Percentiles rank a stretch among this genome's conserved stretches.
phyloP scores from a whole-genome alignment of 257 asterid species.

The Primulina eburnea region DNA sequence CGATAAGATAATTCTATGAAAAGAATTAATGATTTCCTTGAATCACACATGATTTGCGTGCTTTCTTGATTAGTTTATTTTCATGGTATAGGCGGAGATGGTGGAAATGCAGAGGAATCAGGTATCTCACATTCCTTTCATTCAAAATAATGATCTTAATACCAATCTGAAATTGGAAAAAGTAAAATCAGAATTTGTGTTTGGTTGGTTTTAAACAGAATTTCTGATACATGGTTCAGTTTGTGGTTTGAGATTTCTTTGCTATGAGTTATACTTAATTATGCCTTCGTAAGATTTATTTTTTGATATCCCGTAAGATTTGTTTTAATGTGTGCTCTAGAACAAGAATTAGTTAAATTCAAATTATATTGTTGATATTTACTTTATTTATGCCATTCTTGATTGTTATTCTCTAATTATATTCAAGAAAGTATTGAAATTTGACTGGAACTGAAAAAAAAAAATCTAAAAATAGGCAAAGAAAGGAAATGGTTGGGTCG shows the following conservation, averaged over 20 bases:
- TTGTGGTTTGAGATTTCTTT: neutral
- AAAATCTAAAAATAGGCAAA: too few relatives aligned
- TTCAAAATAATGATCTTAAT: neutral
- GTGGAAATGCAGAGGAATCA: slow-evolving; percentile 45
- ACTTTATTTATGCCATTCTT: neutral
- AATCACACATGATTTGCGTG: neutral
- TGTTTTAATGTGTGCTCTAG: too few relatives aligned
- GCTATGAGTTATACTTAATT: neutral
- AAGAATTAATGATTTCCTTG: neutral
- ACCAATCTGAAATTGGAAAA: neutral
- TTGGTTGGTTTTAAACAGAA: neutral
- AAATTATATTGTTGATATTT: neutral
- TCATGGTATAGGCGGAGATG: slow-evolving; percentile 33
- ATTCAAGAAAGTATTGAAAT: too few relatives aligned
- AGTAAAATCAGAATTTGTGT: neutral
- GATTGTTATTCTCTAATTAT: neutral
- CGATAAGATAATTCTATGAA: neutral
- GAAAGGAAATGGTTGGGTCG: too few relatives aligned
- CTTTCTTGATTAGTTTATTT: neutral
- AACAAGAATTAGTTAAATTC: too few relatives aligned
- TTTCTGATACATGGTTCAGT: too few relatives aligned
- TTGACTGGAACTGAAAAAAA: too few relatives aligned
- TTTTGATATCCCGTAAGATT: too few relatives aligned
- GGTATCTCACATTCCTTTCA: slow-evolving; percentile 25
- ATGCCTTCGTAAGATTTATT: too few relatives aligned